Evolutionary conservation across 176 grass and related monocot genomes (phyloP), one percentile per base, ranked within the genome.

Genomic region (Oryza australiensis): DNA sequence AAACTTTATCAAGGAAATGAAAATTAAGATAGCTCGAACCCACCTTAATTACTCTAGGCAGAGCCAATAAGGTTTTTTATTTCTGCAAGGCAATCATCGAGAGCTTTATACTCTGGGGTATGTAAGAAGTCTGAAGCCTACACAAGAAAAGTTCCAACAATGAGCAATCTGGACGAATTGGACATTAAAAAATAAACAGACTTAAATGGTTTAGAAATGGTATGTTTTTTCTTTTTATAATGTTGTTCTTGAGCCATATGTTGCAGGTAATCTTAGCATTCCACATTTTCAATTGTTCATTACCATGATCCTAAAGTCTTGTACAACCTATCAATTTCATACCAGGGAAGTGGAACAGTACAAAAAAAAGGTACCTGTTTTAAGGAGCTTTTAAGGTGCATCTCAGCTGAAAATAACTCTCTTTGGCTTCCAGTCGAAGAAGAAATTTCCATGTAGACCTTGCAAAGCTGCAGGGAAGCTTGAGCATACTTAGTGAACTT

Each of bases 381-480:
- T 70, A 98, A 91, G 45, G 86, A 83, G 75, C 90, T 94, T 94
- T 84, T 92, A 41, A 98, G 88, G 70, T 94, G 92, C 92, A 98
- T 91, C 86, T 94, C 92, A 28, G 88, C 95, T 71, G 73, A 65
- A 37, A 92, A 87, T 85, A 98, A 81, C 62, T 98, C 90, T 75
- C 53, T 82, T 10, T 59, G 65, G 72, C 75, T 92, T 62, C 92
- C 95, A 59, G 30, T 89, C 11, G 90, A 90, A 29, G 87, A 85
- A 85, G 89, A 85, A 87, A 94, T 92, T 86, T 94, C 90, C 84
- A 94, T 81, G 73, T 91, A 94, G 76, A 86, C 63, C 66, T 89
- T 89, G 82, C 92, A 98, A 77, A 98, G 87, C 77, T 91, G 84
- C 63, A 94, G 64, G 72, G 92, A 92, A 67, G 82, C 90, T 80